A percentile compares a stretch with the other conserved stretches of the same genome.
Conservation (phyloP, 352 stramenopile genomes). For the Elongisporangium senticosum region DNA sequence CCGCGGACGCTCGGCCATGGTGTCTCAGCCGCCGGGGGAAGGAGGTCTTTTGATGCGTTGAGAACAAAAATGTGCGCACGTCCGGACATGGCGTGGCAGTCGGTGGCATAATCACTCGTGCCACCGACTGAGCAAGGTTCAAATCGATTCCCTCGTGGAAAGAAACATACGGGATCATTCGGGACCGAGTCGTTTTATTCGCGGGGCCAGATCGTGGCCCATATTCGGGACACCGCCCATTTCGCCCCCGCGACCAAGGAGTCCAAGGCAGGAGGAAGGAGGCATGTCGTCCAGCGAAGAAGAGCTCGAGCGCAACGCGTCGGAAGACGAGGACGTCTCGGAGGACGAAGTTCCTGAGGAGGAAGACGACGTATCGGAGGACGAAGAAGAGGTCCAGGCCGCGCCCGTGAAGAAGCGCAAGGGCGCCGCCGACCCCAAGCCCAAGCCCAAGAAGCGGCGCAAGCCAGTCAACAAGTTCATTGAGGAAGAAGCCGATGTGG, state of each 20-base stretch:
- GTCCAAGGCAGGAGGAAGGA: slow-evolving; percentile 7
- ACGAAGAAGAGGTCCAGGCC: slow-evolving; percentile 43
- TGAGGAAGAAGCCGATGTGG: slow-evolving; percentile 83
- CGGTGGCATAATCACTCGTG: background rate
- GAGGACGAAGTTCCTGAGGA: slow-evolving; percentile 77
- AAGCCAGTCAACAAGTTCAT: slow-evolving; percentile 88
- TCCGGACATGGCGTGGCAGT: background rate
- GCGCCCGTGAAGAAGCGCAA: slow-evolving; percentile 76
- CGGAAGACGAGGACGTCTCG: slow-evolving; percentile 68
- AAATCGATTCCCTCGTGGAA: background rate
- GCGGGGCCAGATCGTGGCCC: background rate
- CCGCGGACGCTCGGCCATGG: slow-evolving; percentile 3
- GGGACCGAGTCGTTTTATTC: background rate
- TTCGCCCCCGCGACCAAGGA: background rate
- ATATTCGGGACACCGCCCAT: background rate
- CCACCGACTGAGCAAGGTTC: background rate
- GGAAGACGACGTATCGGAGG: slow-evolving; percentile 39
- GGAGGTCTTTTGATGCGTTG: background rate
- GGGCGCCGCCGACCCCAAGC: slow-evolving; percentile 38
- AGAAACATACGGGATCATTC: background rate
- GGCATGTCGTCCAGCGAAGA: slow-evolving; percentile 87
- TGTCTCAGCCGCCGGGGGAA: background rate
- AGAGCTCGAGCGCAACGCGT: slow-evolving; percentile 78
- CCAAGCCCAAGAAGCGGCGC: slow-evolving; percentile 81
- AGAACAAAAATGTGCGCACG: background rate